Evolutionary conservation across 495 filamentous ascomycete genomes (phyloP), one percentile per base, ranked within the genome.

Genomic region (Aspergillus nidulans): DNA sequence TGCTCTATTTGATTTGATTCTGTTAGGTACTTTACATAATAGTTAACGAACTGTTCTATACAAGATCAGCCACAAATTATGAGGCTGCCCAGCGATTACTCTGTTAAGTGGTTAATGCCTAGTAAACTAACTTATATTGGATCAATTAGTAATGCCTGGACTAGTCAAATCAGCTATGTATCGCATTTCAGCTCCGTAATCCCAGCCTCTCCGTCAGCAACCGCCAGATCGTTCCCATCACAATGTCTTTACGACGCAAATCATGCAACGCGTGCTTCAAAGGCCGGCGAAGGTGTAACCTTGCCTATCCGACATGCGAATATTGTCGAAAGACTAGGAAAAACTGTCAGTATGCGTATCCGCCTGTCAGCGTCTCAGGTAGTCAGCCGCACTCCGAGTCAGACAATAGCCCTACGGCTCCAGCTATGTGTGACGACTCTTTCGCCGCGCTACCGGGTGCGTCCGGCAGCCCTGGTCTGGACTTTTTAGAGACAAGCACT

Each of bases 251-350:
- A 15, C 50, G 50, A 34, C 50, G 50, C 10, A 53, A 44, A 24
- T 53, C 50, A 6, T 53, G 50, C 24, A 36, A 45, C 40, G 39
- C 40, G 25, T 53, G 50, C 50, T 53, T 53, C 24, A 53, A 20
- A 10, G 38, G 50, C n/a, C 50, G 50, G 4, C 16, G 50, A 20
- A 53, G 45, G 16, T 53, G 50, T 23, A 32, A 53, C 15, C 50
- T 53, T 2, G 39, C 23, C 16, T 44, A 53, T 42, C 50, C 50
- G 1, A 24, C 32, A 7, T 53, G 50, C 42, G 50, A 43, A 1
- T 44, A 26, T 12, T 53, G 50, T 12, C 25, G 24, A 16, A 53
- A 38, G 12, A 44, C 50, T 15, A 53, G 34, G 10, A 53, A 53
- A 19, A n/a, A 1, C 50, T 53, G 50, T 7, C 50, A 38, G 21